Evolutionary conservation across 2,329 filamentous ascomycete genomes (phyloP).

Genomic region (Talaromyces sp.): DNA sequence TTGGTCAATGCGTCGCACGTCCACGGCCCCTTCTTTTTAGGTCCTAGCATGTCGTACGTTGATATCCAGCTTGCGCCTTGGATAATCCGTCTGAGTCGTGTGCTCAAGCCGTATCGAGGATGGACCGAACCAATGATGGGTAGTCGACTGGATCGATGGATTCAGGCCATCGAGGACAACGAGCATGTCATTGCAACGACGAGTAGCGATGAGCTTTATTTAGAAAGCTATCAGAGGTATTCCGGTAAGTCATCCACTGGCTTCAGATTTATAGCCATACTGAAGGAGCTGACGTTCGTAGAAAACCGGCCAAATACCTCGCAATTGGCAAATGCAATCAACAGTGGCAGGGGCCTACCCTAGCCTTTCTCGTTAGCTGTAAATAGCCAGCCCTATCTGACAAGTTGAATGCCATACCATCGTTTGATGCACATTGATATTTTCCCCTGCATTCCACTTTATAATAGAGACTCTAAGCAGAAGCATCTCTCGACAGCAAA

Average conservation of each 20-base stretch:
- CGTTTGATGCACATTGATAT: neutral
- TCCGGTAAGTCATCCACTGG: slow-evolving; percentile 44
- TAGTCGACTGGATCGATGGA: slow-evolving; percentile 65
- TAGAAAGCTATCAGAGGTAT: slow-evolving; percentile 64
- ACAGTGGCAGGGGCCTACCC: slow-evolving; percentile 53
- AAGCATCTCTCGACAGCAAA: slow-evolving; percentile 1
- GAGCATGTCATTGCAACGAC: slow-evolving; percentile 63
- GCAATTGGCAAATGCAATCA: slow-evolving; percentile 57
- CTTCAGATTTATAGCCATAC: too few relatives aligned
- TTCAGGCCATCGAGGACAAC: slow-evolving; percentile 64
- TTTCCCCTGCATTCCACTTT: neutral
- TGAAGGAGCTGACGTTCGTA: slow-evolving; percentile 21
- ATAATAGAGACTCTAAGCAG: neutral
- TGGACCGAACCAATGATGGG: slow-evolving; percentile 63
- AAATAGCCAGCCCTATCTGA: neutral
- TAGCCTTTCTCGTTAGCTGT: slow-evolving; percentile 26
- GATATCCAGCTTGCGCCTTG: slow-evolving; percentile 75
- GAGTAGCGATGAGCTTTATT: slow-evolving; percentile 62
- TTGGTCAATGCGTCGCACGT: slow-evolving; percentile 55
- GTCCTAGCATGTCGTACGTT: slow-evolving; percentile 58
- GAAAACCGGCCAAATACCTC: slow-evolving; percentile 60
- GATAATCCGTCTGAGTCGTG: slow-evolving; percentile 63
- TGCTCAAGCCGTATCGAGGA: slow-evolving; percentile 61
- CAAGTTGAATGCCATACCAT: neutral
- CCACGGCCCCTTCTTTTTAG: slow-evolving; percentile 67